phyloP scores from a whole-genome alignment of 2,329 filamentous ascomycete species.

The Podosphaera fusca region DNA sequence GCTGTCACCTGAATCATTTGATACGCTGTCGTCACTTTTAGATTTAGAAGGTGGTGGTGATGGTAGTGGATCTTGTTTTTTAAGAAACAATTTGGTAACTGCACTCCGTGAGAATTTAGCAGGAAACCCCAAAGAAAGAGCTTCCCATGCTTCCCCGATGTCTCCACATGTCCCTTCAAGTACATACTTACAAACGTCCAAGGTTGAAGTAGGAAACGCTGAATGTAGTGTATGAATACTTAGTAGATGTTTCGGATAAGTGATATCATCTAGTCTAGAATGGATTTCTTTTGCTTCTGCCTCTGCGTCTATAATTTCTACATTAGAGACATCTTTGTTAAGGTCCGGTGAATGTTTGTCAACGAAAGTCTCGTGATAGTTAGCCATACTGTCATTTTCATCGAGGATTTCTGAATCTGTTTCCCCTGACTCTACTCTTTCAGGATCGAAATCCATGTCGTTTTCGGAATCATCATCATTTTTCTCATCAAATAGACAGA shows the following conservation, averaged over 20 bases:
- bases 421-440: no score
- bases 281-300: slow-evolving; percentile 2
- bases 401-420: not conserved
- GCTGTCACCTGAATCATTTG: not conserved
- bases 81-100: slow-evolving; percentile 2
- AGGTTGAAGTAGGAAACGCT: slow-evolving; percentile 13
- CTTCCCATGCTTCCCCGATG: slow-evolving; percentile 12
- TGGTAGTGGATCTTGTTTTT: slow-evolving; percentile 3
- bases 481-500: no score
- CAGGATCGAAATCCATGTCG: no score
- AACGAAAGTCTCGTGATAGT: not conserved
- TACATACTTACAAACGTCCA: slow-evolving; percentile 13
- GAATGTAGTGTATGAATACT: slow-evolving; percentile 13
- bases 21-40: not conserved
- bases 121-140: slow-evolving; percentile 11
- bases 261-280: slow-evolving; percentile 6
- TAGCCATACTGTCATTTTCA: not conserved
- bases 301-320: not conserved
- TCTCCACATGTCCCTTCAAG: slow-evolving; percentile 11
- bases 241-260: slow-evolving; percentile 6
- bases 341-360: not conserved
- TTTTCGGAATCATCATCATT: not conserved
- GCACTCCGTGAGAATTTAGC: slow-evolving; percentile 10
- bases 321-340: not conserved
- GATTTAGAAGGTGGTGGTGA: slow-evolving; percentile 2